Percentiles rank a stretch among this genome's conserved stretches.
Conservation (phyloP, 2,329 filamentous ascomycete species). For the Peltaster fructicola region DNA sequence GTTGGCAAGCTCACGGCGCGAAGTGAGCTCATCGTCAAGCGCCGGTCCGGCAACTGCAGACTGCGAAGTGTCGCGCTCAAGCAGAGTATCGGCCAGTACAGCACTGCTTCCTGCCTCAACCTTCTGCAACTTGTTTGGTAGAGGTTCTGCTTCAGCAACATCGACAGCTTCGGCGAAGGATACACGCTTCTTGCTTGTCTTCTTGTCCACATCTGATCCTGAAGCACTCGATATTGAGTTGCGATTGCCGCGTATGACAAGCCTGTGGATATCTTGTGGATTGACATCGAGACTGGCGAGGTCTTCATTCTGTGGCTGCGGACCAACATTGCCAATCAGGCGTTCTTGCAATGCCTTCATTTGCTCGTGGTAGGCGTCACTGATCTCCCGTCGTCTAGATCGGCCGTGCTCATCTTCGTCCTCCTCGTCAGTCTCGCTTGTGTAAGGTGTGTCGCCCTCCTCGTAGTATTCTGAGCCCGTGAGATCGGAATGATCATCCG, state of each 20-base stretch:
- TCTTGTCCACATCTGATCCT: conserved; percentile 15
- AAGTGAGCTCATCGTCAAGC: conserved; percentile 41
- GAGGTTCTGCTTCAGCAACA: conserved; percentile 35
- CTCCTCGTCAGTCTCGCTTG: conserved; percentile 41
- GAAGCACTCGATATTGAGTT: conserved; percentile 7
- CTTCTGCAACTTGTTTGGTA: conserved; percentile 17
- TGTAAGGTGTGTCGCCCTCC: conserved; percentile 22
- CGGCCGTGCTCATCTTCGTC: conserved; percentile 64
- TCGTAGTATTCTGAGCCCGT: conserved; percentile 17
- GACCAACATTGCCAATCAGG: conserved; percentile 46
- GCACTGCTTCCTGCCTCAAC: conserved; percentile 11
- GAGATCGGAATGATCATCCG: conserved; percentile 22
- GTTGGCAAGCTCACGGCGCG: conserved; percentile 59
- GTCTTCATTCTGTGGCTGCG: conserved; percentile 21
- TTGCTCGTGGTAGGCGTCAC: conserved; percentile 56
- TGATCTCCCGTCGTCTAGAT: conserved; percentile 47
- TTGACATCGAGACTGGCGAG: conserved; percentile 26
- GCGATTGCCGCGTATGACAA: conserved; percentile 26
- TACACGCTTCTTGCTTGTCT: conserved; percentile 45
- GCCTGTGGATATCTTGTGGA: conserved; percentile 37
- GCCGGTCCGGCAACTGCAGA: conserved; percentile 10
- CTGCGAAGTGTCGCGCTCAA: conserved; percentile 30
- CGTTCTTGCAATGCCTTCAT: conserved; percentile 77
- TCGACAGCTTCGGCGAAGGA: conserved; percentile 63
- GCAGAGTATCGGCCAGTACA: conserved; percentile 30